Percentiles rank a stretch among this genome's conserved stretches.
These are phyloP conservation scores for Arctium minus DNA, from an alignment of 129 eudicot genomes.

Conservation along the genomic window DNA sequence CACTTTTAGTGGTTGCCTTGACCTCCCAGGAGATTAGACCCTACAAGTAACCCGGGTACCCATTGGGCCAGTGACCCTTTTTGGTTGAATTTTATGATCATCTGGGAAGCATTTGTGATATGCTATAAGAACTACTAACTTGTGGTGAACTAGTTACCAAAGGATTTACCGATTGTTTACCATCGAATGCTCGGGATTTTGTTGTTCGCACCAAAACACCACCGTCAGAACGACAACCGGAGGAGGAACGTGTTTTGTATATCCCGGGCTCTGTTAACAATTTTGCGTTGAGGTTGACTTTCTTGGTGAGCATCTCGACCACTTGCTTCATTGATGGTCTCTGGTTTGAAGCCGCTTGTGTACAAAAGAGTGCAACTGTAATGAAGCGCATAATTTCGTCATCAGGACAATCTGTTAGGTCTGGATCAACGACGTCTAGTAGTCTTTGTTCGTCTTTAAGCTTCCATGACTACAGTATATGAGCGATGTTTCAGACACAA, in stretches of 20 bases:
- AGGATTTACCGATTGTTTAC: conserved; percentile 31
- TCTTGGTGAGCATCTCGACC: conserved; percentile 59
- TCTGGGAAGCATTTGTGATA: conserved; percentile 57
- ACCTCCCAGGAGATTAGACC: neutral
- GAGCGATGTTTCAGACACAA: neutral
- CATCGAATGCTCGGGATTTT: conserved; percentile 22
- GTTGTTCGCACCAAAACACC: conserved; percentile 22
- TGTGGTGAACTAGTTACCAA: conserved; percentile 21
- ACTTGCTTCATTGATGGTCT: conserved; percentile 87
- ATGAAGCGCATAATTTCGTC: conserved; percentile 52
- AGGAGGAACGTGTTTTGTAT: conserved; percentile 26
- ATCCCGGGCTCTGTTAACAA: conserved; percentile 58
- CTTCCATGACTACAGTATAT: conserved; percentile 63
- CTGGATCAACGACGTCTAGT: conserved; percentile 65
- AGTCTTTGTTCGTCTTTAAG: conserved; percentile 53
- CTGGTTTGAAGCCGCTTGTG: conserved; percentile 58
- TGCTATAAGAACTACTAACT: conserved; percentile 13
- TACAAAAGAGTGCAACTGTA: conserved; percentile 67
- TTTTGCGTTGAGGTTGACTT: conserved; percentile 55
- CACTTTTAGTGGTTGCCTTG: neutral
- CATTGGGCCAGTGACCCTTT: neutral
- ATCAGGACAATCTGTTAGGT: conserved; percentile 48
- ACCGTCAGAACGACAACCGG: conserved; percentile 3
- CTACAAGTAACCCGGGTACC: neutral
- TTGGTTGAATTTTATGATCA: conserved; percentile 10